A percentile compares a stretch with the other conserved stretches of the same genome.
phyloP scores from a whole-genome alignment of 2,329 filamentous ascomycete genomes.

The Colletotrichum simmondsii region DNA sequence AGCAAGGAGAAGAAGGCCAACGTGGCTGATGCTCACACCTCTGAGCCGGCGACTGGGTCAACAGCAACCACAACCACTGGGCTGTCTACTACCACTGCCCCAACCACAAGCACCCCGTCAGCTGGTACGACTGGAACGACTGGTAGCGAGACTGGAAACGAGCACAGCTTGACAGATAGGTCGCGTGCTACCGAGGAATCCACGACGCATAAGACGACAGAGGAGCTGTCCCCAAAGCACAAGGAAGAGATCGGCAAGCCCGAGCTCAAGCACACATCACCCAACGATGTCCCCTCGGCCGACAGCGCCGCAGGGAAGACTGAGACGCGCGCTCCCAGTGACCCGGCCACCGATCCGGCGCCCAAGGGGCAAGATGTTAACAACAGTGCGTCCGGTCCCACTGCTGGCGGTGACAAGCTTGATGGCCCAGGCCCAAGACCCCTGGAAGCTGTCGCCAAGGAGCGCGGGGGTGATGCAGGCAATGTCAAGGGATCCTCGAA shows the following conservation, averaged over 20 bases:
- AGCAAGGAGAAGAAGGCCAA: slow-evolving; percentile 19
- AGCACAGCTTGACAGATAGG: background rate
- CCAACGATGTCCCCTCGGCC: slow-evolving; percentile 28
- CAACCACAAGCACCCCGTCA: background rate
- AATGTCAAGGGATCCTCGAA: slow-evolving; percentile 22
- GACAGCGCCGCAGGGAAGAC: slow-evolving; percentile 46
- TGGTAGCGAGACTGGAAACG: background rate
- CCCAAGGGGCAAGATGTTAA: slow-evolving; percentile 48
- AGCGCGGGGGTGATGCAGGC: slow-evolving; percentile 47
- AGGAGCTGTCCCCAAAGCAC: background rate
- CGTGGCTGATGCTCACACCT: background rate
- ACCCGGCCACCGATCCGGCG: slow-evolving; percentile 47
- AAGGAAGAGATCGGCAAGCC: slow-evolving; percentile 37
- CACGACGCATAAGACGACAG: background rate
- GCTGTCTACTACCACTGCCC: background rate
- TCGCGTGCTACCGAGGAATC: background rate
- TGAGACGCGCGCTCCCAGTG: slow-evolving; percentile 51
- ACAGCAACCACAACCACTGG: background rate
- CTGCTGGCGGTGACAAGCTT: slow-evolving; percentile 47
- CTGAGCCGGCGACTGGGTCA: background rate
- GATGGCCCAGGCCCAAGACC: slow-evolving; percentile 57
- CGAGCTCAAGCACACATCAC: slow-evolving; percentile 36
- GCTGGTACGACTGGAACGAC: background rate
- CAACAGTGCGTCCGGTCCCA: slow-evolving; percentile 44
- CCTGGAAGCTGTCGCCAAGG: slow-evolving; percentile 48